Base-by-base conservation (phyloP, 1,284 basidiomycete genomes). In the Pseudozyma sp. region DNA sequence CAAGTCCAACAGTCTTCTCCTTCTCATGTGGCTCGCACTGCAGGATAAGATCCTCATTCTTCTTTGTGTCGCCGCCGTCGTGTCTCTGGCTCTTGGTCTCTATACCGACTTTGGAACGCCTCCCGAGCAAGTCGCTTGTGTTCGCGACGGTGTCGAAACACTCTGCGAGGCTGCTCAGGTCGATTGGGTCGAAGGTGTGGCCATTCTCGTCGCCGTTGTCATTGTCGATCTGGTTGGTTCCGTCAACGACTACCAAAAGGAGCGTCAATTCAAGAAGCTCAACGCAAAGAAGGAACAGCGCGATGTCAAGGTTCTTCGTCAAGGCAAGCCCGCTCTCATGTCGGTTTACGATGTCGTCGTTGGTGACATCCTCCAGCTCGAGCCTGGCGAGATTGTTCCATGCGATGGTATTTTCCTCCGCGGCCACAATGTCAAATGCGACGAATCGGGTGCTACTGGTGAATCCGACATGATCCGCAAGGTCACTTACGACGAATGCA, bases 101-200 rank as follows among this genome's bases (percentile, higher is more conserved):
- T 97, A 97, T 87, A 92, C 95, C 84, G 93, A 94, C 81, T 58
- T 58, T n/a, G 95, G 94, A 13, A 90, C 91, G 0, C 85, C 89
- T 0, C 89, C 89, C 7, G 86, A 89, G 13, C 76, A 85, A 3
- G 90, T 88, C 47, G 75, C 84, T 13, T 88, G 87, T 47, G 79
- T 82, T 38, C 86, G 86, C 60, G 76, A 84, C n/a, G 82, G 81
- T 11, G 79, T 81, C 19, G 45, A 67, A 35, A 49, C 49, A 14
- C 19, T 55, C 34, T 84, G 83, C 53, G 16, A 49, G 2, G 66
- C 70, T n/a, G 70, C 74, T 31, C 60, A 74, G 36, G 86, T 89
- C 55, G 95, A 98, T 81, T 99, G 96, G 95, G 94, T 99, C 5
- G 96, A 99, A 87, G 97, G 97, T 81, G 94, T 99, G 13, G 94